These are phyloP conservation scores for Babesia sp. DNA, from an alignment of 169 alveolate genomes.

Conservation along the genomic window DNA sequence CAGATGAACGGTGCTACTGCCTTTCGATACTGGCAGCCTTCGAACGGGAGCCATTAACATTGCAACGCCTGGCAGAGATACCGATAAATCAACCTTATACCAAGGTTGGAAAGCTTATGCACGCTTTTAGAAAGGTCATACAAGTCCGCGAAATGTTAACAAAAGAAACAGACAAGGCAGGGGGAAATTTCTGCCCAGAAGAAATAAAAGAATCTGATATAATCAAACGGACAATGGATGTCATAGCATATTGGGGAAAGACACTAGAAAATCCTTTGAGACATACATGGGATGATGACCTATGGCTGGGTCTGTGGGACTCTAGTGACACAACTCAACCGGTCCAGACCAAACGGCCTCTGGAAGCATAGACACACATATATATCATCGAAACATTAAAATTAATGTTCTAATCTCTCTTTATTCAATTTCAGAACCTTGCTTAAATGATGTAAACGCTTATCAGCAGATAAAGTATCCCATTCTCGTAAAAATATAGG, in stretches of 20 bases:
- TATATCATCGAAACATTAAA: background rate
- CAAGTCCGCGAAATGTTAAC: constrained; percentile 15
- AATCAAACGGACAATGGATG: background rate
- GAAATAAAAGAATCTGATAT: background rate
- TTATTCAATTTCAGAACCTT: background rate
- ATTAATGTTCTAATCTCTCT: background rate
- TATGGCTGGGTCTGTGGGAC: constrained; percentile 21
- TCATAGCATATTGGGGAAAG: constrained; percentile 5
- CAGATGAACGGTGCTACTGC: constrained; percentile 8
- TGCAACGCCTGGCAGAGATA: constrained; percentile 61
- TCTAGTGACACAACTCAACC: background rate
- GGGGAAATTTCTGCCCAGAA: background rate
- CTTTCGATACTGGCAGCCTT: constrained; percentile 12
- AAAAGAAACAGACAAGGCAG: background rate
- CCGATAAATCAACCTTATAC: constrained; percentile 57
- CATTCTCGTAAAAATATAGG: constrained; percentile 27
- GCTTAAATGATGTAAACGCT: constrained; percentile 2
- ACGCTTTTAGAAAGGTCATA: constrained; percentile 56
- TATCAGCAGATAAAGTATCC: constrained; percentile 9
- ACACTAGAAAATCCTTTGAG: background rate
- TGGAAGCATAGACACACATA: background rate
- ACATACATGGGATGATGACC: constrained; percentile 37
- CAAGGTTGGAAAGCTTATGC: constrained; percentile 28
- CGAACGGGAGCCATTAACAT: constrained; percentile 44
- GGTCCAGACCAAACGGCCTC: constrained; percentile 13